phyloP scores from a whole-genome alignment of 1,139 yeast species.

The Candida sp. region DNA sequence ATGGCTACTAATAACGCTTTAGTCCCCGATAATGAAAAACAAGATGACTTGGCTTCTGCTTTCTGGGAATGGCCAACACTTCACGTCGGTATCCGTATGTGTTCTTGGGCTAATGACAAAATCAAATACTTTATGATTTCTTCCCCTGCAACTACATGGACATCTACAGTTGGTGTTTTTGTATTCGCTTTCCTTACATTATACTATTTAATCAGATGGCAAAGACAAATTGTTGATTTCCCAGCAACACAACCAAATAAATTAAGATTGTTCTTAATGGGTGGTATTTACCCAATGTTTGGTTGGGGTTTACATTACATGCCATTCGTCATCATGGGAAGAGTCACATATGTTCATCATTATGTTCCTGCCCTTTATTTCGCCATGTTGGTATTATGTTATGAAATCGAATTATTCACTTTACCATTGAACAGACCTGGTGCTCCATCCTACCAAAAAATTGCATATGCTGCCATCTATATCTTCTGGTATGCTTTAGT shows the following conservation, averaged over 20 bases:
- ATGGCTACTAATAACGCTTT: conserved; percentile 98
- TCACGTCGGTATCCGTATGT: conserved; percentile 88
- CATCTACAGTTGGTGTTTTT: conserved; percentile 70
- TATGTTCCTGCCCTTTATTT: conserved; percentile 95
- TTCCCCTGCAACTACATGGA: conserved; percentile 93
- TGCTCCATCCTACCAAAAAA: conserved; percentile 17
- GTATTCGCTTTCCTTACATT: conserved; percentile 56
- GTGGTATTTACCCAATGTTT: conserved; percentile 86
- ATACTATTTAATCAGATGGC: conserved; percentile 80
- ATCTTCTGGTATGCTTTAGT: conserved; percentile 13
- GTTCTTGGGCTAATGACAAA: conserved; percentile 86
- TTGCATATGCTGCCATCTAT: conserved; percentile 32
- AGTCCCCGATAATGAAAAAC: conserved; percentile 88
- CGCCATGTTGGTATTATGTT: conserved; percentile 81
- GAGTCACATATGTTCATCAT: conserved; percentile 97
- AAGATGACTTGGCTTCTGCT: conserved; percentile 84
- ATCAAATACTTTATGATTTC: conserved; percentile 88
- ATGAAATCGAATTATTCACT: conserved; percentile 66
- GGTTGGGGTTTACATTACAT: conserved; percentile 95
- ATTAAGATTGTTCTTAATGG: conserved; percentile 50
- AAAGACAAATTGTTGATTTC: conserved; percentile 82
- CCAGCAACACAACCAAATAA: conserved; percentile 27
- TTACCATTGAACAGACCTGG: conserved; percentile 34
- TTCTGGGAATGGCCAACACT: conserved; percentile 99
- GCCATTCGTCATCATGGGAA: conserved; percentile 92